phyloP scores from a whole-genome alignment of 257 asterid genomes.

The Rehmannia glutinosa region DNA sequence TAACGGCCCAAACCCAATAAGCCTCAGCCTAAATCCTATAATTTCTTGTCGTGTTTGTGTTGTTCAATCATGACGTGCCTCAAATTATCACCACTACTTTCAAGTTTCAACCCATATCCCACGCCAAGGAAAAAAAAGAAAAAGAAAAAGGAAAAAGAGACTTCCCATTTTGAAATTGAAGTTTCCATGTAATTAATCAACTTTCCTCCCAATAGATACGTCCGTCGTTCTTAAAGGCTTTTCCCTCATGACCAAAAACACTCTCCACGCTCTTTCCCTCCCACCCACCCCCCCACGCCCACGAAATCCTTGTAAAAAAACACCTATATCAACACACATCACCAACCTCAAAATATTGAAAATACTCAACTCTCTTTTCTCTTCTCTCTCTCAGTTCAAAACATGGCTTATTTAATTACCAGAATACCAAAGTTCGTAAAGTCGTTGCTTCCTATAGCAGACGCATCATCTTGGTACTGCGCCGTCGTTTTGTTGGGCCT shows the following conservation, averaged over 20 bases:
- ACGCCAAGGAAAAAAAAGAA: too few relatives aligned
- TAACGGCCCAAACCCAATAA: too few relatives aligned
- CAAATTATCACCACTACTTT: too few relatives aligned
- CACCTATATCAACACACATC: neutral
- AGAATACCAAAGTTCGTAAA: neutral
- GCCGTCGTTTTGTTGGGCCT: conserved; percentile 25
- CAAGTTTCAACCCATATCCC: too few relatives aligned
- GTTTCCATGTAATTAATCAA: neutral
- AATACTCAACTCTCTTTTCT: neutral
- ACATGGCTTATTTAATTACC: neutral
- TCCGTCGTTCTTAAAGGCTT: too few relatives aligned
- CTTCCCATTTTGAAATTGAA: too few relatives aligned
- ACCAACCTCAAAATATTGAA: neutral
- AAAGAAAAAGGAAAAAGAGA: too few relatives aligned
- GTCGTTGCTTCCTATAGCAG: conserved; percentile 17
- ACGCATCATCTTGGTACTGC: conserved; percentile 34
- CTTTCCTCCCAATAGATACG: neutral
- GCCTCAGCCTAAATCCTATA: too few relatives aligned
- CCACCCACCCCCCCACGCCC: too few relatives aligned
- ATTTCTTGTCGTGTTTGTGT: too few relatives aligned
- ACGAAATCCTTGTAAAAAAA: neutral
- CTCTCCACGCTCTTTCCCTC: neutral
- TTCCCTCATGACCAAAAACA: too few relatives aligned
- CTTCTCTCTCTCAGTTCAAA: neutral
- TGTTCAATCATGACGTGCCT: too few relatives aligned